Percentiles rank a stretch among this genome's conserved stretches.
Conservation (phyloP, 768 basidiomycete species). For the Kwoniella bestiolae region DNA sequence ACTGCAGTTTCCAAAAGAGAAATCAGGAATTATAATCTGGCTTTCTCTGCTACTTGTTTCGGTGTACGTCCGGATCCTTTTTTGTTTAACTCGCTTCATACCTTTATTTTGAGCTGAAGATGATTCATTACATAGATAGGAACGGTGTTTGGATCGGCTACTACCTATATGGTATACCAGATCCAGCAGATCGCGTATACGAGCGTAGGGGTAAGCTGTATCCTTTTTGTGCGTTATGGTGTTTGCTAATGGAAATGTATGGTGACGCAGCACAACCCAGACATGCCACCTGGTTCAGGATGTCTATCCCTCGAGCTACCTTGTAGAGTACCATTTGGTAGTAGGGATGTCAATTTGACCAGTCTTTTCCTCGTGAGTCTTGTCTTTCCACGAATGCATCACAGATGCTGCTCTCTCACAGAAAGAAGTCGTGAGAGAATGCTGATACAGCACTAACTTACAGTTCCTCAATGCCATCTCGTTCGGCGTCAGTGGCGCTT, state of each 20-base stretch:
- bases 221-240: no score
- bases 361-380: slow-evolving; percentile 14
- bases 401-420: no score
- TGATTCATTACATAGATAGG: slow-evolving; percentile 20
- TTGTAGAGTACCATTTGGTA: slow-evolving; percentile 16
- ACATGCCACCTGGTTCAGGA: slow-evolving; percentile 10
- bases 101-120: no score
- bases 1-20: not conserved
- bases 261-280: slow-evolving; percentile 19
- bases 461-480: slow-evolving; percentile 22
- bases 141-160: slow-evolving; percentile 13
- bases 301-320: slow-evolving; percentile 1
- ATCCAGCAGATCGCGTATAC: slow-evolving; percentile 19
- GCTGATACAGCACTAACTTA: no score
- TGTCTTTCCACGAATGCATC: no score
- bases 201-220: slow-evolving; percentile 2
- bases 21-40: not conserved
- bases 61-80: not conserved
- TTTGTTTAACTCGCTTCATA: no score
- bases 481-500: slow-evolving; percentile 19
- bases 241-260: no score
- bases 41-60: not conserved
- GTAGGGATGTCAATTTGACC: slow-evolving; percentile 14
- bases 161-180: slow-evolving; percentile 15
- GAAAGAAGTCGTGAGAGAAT: no score